Base-by-base conservation (phyloP, 176 grass and related monocot genomes). In the Pharus latifolius region DNA sequence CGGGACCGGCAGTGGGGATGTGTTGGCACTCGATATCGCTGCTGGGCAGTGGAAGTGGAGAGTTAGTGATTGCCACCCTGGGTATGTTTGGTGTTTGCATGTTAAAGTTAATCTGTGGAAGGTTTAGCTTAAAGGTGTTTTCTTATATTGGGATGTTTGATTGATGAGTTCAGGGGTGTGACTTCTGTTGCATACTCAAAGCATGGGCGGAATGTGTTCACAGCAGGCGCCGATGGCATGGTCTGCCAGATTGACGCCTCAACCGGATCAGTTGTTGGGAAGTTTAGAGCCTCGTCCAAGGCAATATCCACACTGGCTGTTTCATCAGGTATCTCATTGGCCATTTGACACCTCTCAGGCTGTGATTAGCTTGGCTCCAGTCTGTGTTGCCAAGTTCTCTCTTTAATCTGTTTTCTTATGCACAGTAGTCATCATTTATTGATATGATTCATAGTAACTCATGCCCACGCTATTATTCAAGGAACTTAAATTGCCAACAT, bases 171-270 rank as follows among this genome's bases (percentile, higher is more conserved):
- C 73, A 99, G 95, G 79, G 95, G 90, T 14, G 87, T 99, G 62
- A 91, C 68, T 2, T 84, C 82, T 69, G 79, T 99, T 78, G 72
- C 84, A 19, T 94, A 80, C 78, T 88, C 84, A 2, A 75, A 49
- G 40, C 63, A 77, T 73, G 77, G 58, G 32, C 85, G 41, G 3
- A 83, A 5, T 28, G 53, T 99, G 52, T 99, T 91, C 65, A 94
- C 90, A 27, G 55, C 82, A 49, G 95, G 90, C 15, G 82, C 67
- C 70, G 90, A 99, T 88, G 95, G 95, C 67, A 88, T 99, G 75
- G 90, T 99, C 73, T 99, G 90, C 72, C 84, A 83, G 82, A 94
- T 94, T 60, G 81, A 94, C 57, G 72, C 60, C 35, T 58, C 81
- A 30, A 81, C 71, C 48, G 95, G 95, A 7, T 80, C 38, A 23